phyloP scores from a whole-genome alignment of 192 early-diverging fungal genomes.

The Dispira simplex region DNA sequence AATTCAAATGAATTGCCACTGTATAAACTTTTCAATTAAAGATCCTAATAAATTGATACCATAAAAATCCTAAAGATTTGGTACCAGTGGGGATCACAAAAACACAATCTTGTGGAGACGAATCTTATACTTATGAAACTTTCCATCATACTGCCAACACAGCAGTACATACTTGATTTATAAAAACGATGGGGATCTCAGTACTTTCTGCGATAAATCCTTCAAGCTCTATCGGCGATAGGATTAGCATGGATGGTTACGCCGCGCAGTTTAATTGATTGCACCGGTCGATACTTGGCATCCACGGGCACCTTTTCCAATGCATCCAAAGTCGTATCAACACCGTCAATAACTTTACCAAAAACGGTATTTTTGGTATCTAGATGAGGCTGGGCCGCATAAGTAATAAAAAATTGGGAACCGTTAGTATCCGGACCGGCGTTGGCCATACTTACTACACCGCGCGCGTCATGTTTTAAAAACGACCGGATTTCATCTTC shows the following conservation, averaged over 20 bases:
- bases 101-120: no score
- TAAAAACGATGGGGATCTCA: no score
- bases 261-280: conserved; percentile 53
- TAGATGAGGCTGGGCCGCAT: conserved; percentile 69
- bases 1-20: no score
- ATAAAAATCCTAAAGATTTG: no score
- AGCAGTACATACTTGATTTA: no score
- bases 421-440: conserved; percentile 77
- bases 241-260: conserved; percentile 94
- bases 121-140: no score
- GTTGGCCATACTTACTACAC: conserved; percentile 88
- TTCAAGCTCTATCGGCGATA: conserved; percentile 40
- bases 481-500: conserved; percentile 65
- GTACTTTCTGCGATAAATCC: no score
- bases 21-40: no score
- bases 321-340: conserved; percentile 63
- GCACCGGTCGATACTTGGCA: conserved; percentile 61
- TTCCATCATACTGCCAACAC: no score
- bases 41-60: no score
- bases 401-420: conserved; percentile 88
- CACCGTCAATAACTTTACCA: conserved; percentile 81
- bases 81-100: no score
- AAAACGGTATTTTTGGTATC: conserved; percentile 88
- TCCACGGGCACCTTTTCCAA: conserved; percentile 80
- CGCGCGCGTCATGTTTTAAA: conserved; percentile 40